phyloP scores from a whole-genome alignment of 495 filamentous ascomycete genomes.

The Hyaloscypha hepaticicola region DNA sequence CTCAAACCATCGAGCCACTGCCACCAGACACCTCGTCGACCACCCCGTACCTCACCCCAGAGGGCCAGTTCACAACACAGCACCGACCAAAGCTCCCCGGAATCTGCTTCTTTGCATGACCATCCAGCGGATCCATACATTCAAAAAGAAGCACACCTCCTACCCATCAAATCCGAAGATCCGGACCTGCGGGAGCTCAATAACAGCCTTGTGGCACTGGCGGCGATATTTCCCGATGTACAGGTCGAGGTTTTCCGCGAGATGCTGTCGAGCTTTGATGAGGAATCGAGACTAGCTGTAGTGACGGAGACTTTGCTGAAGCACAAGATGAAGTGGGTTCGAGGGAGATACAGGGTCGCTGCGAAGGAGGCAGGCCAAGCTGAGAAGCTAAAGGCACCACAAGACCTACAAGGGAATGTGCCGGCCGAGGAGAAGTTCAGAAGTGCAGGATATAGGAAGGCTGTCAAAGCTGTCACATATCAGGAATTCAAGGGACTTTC shows the following conservation, averaged over 20 bases:
- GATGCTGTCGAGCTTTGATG: slow-evolving; percentile 76
- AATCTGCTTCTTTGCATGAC: slow-evolving; percentile 13
- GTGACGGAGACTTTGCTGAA: slow-evolving; percentile 83
- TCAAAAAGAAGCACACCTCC: slow-evolving; percentile 46
- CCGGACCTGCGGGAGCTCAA: slow-evolving; percentile 72
- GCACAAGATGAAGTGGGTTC: slow-evolving; percentile 70
- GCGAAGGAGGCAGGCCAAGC: slow-evolving; percentile 25
- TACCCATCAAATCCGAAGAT: slow-evolving; percentile 43
- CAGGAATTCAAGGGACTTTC: slow-evolving; percentile 85
- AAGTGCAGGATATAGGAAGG: slow-evolving; percentile 66
- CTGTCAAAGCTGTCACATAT: slow-evolving; percentile 58
- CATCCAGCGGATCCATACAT: slow-evolving; percentile 40
- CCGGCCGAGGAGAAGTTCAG: slow-evolving; percentile 73
- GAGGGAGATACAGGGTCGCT: slow-evolving; percentile 66
- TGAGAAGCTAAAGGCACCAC: slow-evolving; percentile 9
- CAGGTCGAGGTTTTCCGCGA: slow-evolving; percentile 91
- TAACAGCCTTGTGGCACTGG: slow-evolving; percentile 65
- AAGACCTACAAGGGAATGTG: slow-evolving; percentile 40
- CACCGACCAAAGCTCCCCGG: slow-evolving; percentile 17
- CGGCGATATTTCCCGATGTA: slow-evolving; percentile 80
- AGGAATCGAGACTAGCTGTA: slow-evolving; percentile 78
- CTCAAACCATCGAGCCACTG: slow-evolving; percentile 27
- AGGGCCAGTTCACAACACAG: slow-evolving; percentile 10
- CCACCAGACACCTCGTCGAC: slow-evolving; percentile 19
- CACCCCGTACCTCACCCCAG: slow-evolving; percentile 6